A percentile compares a stretch with the other conserved stretches of the same genome.
phyloP scores from a whole-genome alignment of 768 basidiomycete genomes.

The Rhodosporidiobolus sp. region DNA sequence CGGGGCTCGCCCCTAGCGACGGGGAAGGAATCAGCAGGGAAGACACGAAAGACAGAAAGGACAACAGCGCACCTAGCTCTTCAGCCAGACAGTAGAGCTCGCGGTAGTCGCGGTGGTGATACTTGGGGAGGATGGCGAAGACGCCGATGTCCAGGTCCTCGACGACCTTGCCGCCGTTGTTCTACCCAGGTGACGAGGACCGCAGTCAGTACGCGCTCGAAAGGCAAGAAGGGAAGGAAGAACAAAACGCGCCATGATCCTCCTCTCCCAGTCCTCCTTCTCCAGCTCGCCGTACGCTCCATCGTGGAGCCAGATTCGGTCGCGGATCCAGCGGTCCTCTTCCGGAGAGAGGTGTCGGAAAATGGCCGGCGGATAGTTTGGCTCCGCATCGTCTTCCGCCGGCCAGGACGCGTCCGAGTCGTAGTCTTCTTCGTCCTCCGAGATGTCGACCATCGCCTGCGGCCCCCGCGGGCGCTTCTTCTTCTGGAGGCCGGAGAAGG shows the following conservation, averaged over 20 bases:
- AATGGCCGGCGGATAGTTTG: not conserved
- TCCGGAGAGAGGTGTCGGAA: not conserved
- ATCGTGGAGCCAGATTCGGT: constrained; percentile 7
- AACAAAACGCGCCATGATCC: not conserved
- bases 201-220: no score
- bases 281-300: not conserved
- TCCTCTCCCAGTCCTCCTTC: not conserved
- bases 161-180: constrained; percentile 3
- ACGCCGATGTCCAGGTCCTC: not conserved
- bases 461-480: not conserved
- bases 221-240: no score
- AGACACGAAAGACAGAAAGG: not conserved
- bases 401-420: not conserved
- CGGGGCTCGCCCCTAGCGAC: not conserved
- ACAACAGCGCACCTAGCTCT: not conserved
- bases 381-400: not conserved
- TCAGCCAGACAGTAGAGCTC: not conserved
- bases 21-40: not conserved
- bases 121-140: not conserved
- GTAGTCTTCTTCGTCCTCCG: not conserved
- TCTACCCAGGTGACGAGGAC: not conserved
- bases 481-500: not conserved
- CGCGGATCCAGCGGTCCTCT: not conserved
- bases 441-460: not conserved
- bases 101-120: not conserved